phyloP scores from a whole-genome alignment of 148 eudicot genomes.

The Rhododendron mucronatum region DNA sequence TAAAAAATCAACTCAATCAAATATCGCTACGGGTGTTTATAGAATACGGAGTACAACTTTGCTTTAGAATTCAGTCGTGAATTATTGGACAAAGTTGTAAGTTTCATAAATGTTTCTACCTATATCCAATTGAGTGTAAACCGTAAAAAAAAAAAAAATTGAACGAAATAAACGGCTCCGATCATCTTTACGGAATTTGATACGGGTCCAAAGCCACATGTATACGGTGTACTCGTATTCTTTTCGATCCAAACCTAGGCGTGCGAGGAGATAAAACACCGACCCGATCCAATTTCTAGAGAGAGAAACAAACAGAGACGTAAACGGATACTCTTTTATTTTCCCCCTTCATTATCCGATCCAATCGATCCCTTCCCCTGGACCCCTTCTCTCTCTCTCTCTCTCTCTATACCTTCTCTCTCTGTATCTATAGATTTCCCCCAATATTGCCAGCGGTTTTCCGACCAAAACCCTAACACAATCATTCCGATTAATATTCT shows the following conservation, averaged over 20 bases:
- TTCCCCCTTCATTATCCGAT: slow-evolving; percentile 12
- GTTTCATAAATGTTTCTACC: no score
- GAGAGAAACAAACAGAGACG: slow-evolving; percentile 17
- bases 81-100: no score
- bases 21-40: no score
- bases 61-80: no score
- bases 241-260: background rate
- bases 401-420: slow-evolving; percentile 18
- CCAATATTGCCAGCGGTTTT: background rate
- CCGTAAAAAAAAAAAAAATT: no score
- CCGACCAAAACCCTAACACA: slow-evolving; percentile 21
- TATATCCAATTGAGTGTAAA: no score
- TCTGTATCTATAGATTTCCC: background rate
- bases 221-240: no score
- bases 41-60: no score
- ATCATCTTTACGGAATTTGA: no score
- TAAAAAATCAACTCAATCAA: no score
- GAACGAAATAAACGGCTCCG: no score
- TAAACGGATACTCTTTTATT: slow-evolving; percentile 10
- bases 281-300: background rate
- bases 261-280: background rate
- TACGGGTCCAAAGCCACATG: no score
- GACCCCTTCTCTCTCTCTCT: background rate
- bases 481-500: slow-evolving; percentile 5
- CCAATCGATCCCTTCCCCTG: background rate